Percentiles rank a stretch among this genome's conserved stretches.
phyloP scores from a whole-genome alignment of 2,329 filamentous ascomycete genomes.

The Diplodia scrobiculata region DNA sequence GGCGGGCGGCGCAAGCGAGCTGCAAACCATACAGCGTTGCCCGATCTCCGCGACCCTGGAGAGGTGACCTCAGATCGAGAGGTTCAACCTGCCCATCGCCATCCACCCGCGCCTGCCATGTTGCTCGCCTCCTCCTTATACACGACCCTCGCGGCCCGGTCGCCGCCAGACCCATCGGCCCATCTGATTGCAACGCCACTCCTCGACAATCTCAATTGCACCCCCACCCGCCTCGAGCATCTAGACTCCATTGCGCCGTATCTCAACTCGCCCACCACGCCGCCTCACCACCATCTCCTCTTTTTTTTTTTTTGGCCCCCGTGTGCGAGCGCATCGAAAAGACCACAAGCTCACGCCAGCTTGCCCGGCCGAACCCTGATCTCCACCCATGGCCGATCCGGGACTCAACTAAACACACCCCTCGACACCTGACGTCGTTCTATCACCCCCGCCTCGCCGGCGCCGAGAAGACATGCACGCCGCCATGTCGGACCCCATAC shows the following conservation, averaged over 20 bases:
- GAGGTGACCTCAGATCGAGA: conserved; percentile 8
- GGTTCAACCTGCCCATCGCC: conserved; percentile 27
- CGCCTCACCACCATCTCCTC: neutral
- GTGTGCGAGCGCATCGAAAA: neutral
- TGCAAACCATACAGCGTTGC: conserved; percentile 26
- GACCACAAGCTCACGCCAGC: neutral
- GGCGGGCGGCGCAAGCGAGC: conserved; percentile 17
- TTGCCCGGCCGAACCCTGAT: neutral
- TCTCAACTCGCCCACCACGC: neutral
- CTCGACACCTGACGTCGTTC: conserved; percentile 4
- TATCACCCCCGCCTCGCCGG: neutral
- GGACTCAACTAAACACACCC: conserved; percentile 1
- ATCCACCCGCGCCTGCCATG: conserved; percentile 15
- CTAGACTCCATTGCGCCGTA: neutral
- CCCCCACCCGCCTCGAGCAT: neutral
- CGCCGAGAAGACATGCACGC: neutral
- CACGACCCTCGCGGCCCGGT: conserved; percentile 19
- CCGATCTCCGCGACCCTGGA: conserved; percentile 21
- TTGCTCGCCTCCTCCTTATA: conserved; percentile 14
- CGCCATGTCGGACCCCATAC: conserved; percentile 15
- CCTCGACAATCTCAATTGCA: neutral
- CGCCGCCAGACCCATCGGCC: neutral
- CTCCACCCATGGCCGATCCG: conserved; percentile 28
- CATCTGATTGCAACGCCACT: neutral
- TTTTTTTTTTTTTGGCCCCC: neutral